Evolutionary conservation across 352 stramenopile species (phyloP).

Genomic region (Globisporangium acanthophoron): DNA sequence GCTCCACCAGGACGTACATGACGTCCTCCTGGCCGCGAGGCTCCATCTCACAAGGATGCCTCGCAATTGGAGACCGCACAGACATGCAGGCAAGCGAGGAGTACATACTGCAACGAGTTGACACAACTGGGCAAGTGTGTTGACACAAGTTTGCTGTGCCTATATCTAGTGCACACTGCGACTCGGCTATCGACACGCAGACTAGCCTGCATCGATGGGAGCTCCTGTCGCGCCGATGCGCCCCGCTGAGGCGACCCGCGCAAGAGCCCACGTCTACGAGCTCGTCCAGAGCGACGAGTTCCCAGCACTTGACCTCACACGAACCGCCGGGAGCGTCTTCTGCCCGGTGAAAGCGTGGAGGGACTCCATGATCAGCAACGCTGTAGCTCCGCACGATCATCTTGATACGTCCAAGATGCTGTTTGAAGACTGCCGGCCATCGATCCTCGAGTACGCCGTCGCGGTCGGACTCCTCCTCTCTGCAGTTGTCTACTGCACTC

Average conservation of each 20-base stretch:
- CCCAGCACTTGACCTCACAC: constrained; percentile 7
- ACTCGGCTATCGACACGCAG: background rate
- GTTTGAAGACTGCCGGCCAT: background rate
- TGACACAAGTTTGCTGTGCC: too few species aligned
- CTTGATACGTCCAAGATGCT: background rate
- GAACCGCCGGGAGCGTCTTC: constrained; percentile 7
- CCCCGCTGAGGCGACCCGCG: background rate
- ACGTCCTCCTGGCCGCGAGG: background rate
- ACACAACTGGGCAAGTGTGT: too few species aligned
- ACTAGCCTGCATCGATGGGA: background rate
- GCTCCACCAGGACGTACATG: background rate
- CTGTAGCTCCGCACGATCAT: background rate
- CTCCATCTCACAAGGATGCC: background rate
- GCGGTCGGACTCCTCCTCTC: background rate
- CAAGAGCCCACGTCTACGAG: constrained; percentile 8
- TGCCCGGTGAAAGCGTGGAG: background rate
- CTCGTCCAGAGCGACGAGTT: constrained; percentile 9
- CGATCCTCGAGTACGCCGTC: background rate
- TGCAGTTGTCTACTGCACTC: background rate
- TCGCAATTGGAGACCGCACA: too few species aligned
- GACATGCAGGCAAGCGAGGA: too few species aligned
- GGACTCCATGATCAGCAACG: background rate
- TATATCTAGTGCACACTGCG: too few species aligned
- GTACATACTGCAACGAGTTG: too few species aligned
- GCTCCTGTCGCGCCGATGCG: background rate